phyloP scores from a whole-genome alignment of 1,139 yeast genomes.

The Diutina sp. region DNA sequence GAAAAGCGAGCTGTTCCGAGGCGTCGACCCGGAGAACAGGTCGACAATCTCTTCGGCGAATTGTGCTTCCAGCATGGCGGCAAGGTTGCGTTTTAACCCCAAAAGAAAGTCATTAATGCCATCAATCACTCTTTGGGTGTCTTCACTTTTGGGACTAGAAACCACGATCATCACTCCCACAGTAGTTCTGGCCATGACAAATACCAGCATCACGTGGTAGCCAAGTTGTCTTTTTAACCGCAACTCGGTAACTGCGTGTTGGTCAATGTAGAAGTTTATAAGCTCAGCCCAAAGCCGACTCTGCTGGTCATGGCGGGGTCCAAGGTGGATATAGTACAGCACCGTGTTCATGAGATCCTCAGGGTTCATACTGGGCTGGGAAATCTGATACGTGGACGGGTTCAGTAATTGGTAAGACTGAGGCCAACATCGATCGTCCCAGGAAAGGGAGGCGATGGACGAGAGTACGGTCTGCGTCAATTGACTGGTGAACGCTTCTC shows the following conservation, averaged over 20 bases:
- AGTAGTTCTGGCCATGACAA: slow-evolving; percentile 34
- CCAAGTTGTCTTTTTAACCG: slow-evolving; percentile 40
- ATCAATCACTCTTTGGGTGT: slow-evolving; percentile 18
- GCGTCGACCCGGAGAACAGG: slow-evolving; percentile 17
- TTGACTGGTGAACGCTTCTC: slow-evolving; percentile 15
- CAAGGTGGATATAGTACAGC: slow-evolving; percentile 42
- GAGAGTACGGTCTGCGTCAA: not conserved
- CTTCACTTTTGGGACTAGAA: slow-evolving; percentile 29
- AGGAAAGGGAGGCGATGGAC: not conserved
- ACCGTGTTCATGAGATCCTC: slow-evolving; percentile 38
- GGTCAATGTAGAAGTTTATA: slow-evolving; percentile 28
- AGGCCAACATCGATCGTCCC: not conserved
- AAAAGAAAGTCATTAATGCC: slow-evolving; percentile 34
- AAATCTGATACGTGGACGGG: slow-evolving; percentile 12
- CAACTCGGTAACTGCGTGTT: slow-evolving; percentile 28
- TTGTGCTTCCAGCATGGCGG: slow-evolving; percentile 13
- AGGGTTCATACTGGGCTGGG: slow-evolving; percentile 22
- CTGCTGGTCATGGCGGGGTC: slow-evolving; percentile 21
- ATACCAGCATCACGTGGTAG: slow-evolving; percentile 37
- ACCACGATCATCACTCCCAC: slow-evolving; percentile 45
- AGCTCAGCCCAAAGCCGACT: slow-evolving; percentile 28
- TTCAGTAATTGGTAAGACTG: not conserved
- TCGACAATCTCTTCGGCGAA: slow-evolving; percentile 20
- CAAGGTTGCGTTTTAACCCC: slow-evolving; percentile 18
- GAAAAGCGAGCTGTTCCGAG: slow-evolving; percentile 11